A percentile compares a stretch with the other conserved stretches of the same genome.
These are phyloP conservation scores for Cichorium intybus DNA, from an alignment of 140 eudicot genomes.

Conservation along the genomic window DNA sequence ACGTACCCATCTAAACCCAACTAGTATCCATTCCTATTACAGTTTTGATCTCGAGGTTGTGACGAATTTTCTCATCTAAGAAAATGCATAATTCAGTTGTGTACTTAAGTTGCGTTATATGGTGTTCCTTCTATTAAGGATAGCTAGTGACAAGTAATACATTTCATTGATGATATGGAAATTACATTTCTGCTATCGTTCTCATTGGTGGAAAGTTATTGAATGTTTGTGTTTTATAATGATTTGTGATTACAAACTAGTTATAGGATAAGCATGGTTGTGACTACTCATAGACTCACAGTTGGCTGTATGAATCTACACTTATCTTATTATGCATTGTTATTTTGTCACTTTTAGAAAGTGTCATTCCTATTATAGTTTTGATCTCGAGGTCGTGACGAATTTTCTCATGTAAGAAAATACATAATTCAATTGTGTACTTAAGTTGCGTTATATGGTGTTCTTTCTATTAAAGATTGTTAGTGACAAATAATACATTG, in stretches of 20 bases:
- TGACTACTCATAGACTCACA: no score
- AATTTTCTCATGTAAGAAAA: neutral
- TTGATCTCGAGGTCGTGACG: constrained; percentile 18
- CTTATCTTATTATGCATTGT: no score
- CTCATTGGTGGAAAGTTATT: no score
- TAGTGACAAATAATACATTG: constrained; percentile 4
- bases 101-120: neutral
- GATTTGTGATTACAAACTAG: neutral
- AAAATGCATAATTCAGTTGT: neutral
- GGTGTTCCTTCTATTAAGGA: neutral
- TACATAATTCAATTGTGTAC: constrained; percentile 5
- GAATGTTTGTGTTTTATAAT: neutral
- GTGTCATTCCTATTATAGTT: constrained; percentile 2
- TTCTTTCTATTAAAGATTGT: neutral
- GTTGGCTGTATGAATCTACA: no score
- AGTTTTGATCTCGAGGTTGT: constrained; percentile 23
- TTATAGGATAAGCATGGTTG: neutral
- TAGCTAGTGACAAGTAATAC: neutral
- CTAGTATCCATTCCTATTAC: constrained; percentile 3
- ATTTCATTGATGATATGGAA: neutral
- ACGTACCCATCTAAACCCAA: no score
- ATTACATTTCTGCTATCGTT: neutral
- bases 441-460: neutral
- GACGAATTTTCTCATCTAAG: neutral
- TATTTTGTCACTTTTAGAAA: no score